phyloP scores from a whole-genome alignment of 306 rosid genomes.

The Urtica urens region DNA sequence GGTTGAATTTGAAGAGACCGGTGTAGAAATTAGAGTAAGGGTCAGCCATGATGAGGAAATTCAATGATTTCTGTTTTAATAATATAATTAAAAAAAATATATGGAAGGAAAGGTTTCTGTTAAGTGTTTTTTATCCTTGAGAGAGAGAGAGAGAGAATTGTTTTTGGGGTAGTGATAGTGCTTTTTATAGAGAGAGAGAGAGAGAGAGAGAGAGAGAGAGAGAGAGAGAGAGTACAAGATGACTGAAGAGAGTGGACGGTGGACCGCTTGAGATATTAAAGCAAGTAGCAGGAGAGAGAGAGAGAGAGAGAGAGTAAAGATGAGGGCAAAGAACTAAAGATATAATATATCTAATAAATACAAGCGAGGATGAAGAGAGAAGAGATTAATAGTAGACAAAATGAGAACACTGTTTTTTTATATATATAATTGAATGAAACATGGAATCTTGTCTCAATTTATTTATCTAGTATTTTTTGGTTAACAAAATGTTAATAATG shows the following conservation, averaged over 20 bases:
- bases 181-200: constrained; percentile 40
- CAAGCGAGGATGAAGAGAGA: neutral
- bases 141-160: constrained; percentile 32
- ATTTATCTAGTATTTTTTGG: neutral
- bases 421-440: constrained; percentile 1
- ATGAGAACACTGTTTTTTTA: neutral
- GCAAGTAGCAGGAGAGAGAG: constrained; percentile 7
- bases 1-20: constrained; percentile 31
- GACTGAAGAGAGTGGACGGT: constrained; percentile 80
- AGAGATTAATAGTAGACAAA: neutral
- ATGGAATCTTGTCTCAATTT: constrained; percentile 13
- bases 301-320: neutral
- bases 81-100: neutral
- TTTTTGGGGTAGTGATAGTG: constrained; percentile 10
- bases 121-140: neutral
- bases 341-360: neutral
- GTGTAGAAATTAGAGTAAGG: constrained; percentile 36
- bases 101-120: constrained; percentile 8
- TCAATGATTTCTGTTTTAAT: neutral
- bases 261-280: constrained; percentile 27
- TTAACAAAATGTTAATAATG: constrained; percentile 2
- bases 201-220: constrained; percentile 27
- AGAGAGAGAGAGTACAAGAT: constrained; percentile 64
- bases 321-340: neutral
- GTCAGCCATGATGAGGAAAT: constrained; percentile 28